Base-by-base conservation (phyloP, 2,329 filamentous ascomycete genomes). In the Bipolaris sorokiniana region DNA sequence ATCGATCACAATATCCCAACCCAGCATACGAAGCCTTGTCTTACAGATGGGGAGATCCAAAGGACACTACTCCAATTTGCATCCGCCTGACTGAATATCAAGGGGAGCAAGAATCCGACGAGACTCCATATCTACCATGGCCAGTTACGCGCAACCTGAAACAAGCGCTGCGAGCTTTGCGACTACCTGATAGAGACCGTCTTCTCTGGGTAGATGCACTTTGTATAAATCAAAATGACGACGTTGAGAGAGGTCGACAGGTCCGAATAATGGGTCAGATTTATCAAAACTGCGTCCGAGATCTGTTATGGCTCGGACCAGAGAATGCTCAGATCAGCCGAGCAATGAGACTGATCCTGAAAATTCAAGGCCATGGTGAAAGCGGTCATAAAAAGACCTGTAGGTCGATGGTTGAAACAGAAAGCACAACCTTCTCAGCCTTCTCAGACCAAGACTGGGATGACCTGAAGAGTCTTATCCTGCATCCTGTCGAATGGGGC, bases 21-120 rank as follows among this genome's bases (percentile, higher is more conserved):
- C 26, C 46, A 22, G 26, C 16, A 34, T 51, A 51, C 36, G 47
- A 51, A 51, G 44, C 44, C 11, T 36, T 47, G 18, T 47, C 44
- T 18, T 47, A 47, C 9, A 33, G 44, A 31, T 47, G 44, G 44
- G 44, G 26, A 47, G 26, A 34, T 47, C 26, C 44, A 31, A 47
- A 34, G n/a, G 44, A 47, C 18, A 47, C 44, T 34, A n/a, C 18
- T 34, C 26, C 6, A 22, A 47, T 47, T 47, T 7, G 11, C 26
- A 26, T 33, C 26, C 44, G 26, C 44, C 18, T 31, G 16, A 47
- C 26, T 33, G 26, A n/a, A 34, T 9, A 18, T 23, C 26, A 20
- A n/a, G n/a, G 5, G 3, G 26, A 33, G 18, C 3, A 20, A 47
- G 18, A 36, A 47, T 34, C 26, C 18, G 26, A 47, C 6, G n/a